These are phyloP conservation scores for Rhododendron simsii DNA, from an alignment of 148 eudicot species.

Conservation along the genomic window DNA sequence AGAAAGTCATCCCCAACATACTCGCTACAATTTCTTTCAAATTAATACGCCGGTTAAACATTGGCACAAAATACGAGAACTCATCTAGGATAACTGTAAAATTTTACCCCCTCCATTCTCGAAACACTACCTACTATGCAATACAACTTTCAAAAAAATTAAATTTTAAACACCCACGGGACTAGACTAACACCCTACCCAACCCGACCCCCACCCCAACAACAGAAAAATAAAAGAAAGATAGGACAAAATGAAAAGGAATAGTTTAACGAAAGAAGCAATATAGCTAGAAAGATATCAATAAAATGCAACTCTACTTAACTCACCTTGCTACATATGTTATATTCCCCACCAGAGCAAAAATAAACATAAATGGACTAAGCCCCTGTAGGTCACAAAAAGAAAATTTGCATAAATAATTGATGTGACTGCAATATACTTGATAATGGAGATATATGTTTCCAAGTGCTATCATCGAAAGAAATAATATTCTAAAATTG, in stretches of 20 bases:
- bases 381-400: conserved; percentile 57
- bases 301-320: neutral
- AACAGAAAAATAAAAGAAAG: neutral
- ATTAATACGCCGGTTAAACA: too few relatives aligned
- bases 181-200: neutral
- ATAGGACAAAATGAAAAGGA: neutral
- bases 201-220: neutral
- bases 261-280: neutral
- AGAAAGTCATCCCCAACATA: too few relatives aligned
- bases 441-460: neutral
- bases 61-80: too few relatives aligned
- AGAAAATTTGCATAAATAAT: neutral
- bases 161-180: neutral
- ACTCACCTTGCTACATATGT: conserved; percentile 77
- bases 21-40: too few relatives aligned
- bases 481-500: neutral
- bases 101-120: too few relatives aligned
- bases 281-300: neutral
- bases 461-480: neutral
- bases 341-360: conserved; percentile 65
- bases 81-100: too few relatives aligned
- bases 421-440: neutral
- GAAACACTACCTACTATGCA: too few relatives aligned
- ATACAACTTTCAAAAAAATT: too few relatives aligned
- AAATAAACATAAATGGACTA: conserved; percentile 75